These are phyloP conservation scores for Aurantiochytrium sp. DNA, from an alignment of 108 stramenopile genomes.

Conservation along the genomic window DNA sequence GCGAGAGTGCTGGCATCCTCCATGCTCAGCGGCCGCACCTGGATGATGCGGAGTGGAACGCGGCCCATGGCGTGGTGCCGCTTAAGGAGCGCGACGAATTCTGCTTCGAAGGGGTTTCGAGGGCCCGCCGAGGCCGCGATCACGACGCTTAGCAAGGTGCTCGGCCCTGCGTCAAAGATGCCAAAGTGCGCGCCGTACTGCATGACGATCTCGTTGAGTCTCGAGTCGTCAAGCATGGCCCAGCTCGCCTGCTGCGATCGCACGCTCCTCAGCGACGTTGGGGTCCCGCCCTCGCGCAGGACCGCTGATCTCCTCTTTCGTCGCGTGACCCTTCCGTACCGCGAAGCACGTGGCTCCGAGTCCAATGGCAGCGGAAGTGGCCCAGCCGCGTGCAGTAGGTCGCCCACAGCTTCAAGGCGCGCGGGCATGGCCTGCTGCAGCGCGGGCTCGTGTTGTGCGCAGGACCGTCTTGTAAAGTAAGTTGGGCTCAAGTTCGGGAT, in stretches of 20 bases:
- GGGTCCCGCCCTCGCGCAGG: neutral
- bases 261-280: neutral
- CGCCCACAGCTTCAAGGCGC: too few species aligned
- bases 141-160: neutral
- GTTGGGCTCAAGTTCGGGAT: too few species aligned
- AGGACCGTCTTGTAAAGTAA: too few species aligned
- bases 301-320: neutral
- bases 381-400: too few species aligned
- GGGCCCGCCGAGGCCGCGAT: neutral
- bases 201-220: neutral
- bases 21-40: neutral
- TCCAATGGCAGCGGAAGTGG: too few species aligned
- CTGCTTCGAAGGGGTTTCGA: neutral
- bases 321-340: neutral
- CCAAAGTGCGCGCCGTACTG: neutral
- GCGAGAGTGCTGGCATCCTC: neutral
- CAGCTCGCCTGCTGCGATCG: neutral
- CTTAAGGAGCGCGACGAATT: neutral
- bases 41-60: neutral
- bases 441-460: too few species aligned
- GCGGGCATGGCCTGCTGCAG: too few species aligned
- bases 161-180: neutral
- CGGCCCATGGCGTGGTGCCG: slow-evolving; percentile 6
- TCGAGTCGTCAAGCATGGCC: neutral
- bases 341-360: too few species aligned